Conservation (phyloP, 1,139 yeast genomes). For the Meyerozyma sp. region DNA sequence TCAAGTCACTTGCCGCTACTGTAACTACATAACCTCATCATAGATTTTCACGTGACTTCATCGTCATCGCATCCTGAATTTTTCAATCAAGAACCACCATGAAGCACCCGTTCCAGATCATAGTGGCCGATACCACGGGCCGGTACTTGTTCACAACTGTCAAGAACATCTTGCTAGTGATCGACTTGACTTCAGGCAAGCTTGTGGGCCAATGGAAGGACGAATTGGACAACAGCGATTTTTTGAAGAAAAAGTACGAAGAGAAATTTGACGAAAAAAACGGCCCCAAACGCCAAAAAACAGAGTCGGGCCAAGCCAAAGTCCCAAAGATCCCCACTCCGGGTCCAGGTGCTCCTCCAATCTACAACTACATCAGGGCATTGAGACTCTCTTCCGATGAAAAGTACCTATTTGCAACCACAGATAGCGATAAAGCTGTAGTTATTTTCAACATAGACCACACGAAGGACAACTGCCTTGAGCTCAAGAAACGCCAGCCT, state of each 20-base stretch:
- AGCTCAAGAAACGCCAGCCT: conserved; percentile 61
- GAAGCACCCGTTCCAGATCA: conserved; percentile 68
- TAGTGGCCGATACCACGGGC: conserved; percentile 39
- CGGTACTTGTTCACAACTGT: conserved; percentile 49
- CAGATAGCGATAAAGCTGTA: conserved; percentile 81
- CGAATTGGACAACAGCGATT: conserved; percentile 37
- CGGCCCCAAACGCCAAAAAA: conserved; percentile 3
- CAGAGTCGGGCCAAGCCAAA: conserved; percentile 19
- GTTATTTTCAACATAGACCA: conserved; percentile 50
- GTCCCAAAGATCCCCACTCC: conserved; percentile 56
- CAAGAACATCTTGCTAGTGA: conserved; percentile 53
- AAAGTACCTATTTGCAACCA: conserved; percentile 55
- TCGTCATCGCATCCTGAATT: not conserved
- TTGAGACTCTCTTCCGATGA: conserved; percentile 51
- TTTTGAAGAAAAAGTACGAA: conserved; percentile 40
- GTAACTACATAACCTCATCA: not conserved
- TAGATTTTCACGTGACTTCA: not conserved
- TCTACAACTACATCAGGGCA: conserved; percentile 61
- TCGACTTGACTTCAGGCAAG: conserved; percentile 22
- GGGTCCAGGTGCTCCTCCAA: conserved; percentile 63
- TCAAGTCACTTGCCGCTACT: not conserved
- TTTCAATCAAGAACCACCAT: conserved; percentile 15
- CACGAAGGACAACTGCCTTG: conserved; percentile 30
- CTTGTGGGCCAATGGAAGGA: conserved; percentile 56
- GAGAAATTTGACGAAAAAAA: conserved; percentile 11